Percentiles rank a stretch among this genome's conserved stretches.
Evolutionary conservation across 2,329 filamentous ascomycete genomes (phyloP).

Genomic region (Monilinia laxa): DNA sequence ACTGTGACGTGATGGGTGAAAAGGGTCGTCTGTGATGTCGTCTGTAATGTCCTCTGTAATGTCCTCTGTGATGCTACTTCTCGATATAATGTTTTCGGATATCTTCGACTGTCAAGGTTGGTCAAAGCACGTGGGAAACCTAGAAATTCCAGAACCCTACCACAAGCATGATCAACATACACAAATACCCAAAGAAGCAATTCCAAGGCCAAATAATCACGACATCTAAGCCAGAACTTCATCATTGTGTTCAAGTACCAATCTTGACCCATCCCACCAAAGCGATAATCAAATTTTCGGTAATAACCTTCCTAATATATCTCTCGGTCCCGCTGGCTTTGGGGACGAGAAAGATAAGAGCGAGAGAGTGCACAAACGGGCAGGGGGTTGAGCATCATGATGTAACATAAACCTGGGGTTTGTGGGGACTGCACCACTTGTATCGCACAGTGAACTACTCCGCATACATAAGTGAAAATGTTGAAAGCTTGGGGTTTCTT

Average conservation of each 20-base stretch:
- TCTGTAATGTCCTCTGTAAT: too few relatives aligned
- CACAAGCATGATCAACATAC: not conserved
- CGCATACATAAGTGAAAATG: not conserved
- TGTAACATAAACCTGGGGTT: not conserved
- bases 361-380: not conserved
- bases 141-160: not conserved
- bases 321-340: not conserved
- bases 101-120: not conserved
- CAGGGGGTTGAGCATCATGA: slow-evolving; percentile 2
- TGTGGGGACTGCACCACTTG: not conserved
- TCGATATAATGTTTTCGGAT: too few relatives aligned
- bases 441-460: not conserved
- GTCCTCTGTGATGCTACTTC: too few relatives aligned
- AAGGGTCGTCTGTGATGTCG: too few relatives aligned
- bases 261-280: not conserved
- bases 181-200: slow-evolving; percentile 4
- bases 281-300: not conserved
- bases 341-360: not conserved
- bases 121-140: not conserved
- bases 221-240: slow-evolving; percentile 23
- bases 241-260: slow-evolving; percentile 25
- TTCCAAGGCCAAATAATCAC: slow-evolving; percentile 10
- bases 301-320: slow-evolving; percentile 1
- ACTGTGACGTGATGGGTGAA: not conserved
- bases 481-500: not conserved